Conservation (phyloP, 176 grass and related monocot species). For the Zea mays region DNA sequence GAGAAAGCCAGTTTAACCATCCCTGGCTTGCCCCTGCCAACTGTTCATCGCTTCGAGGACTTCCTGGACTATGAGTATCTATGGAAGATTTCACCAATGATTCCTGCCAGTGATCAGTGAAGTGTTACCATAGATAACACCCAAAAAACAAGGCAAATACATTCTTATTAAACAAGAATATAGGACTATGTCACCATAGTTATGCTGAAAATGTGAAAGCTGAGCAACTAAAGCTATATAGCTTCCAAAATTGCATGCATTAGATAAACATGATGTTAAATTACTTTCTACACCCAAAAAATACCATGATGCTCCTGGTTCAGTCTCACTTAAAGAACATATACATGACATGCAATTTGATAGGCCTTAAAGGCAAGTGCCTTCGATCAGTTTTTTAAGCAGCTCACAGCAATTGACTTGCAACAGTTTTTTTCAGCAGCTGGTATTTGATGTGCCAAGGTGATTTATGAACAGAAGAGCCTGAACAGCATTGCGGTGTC, state of each 20-base stretch:
- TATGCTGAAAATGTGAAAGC: slow-evolving; percentile 23
- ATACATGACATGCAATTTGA: neutral
- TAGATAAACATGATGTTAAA: neutral
- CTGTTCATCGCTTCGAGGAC: slow-evolving; percentile 58
- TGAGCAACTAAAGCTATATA: slow-evolving; percentile 9
- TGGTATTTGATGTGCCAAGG: neutral
- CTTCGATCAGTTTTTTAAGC: neutral
- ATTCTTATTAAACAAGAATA: slow-evolving; percentile 29
- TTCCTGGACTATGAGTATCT: slow-evolving; percentile 56
- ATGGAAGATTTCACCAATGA: slow-evolving; percentile 54
- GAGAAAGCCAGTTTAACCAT: slow-evolving; percentile 98
- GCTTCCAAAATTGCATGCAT: neutral
- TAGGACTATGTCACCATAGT: slow-evolving; percentile 8
- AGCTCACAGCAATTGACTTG: slow-evolving; percentile 15
- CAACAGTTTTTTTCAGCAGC: neutral
- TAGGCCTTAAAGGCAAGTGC: slow-evolving; percentile 6
- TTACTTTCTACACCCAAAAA: neutral
- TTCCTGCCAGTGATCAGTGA: slow-evolving; percentile 57
- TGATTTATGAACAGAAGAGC: neutral
- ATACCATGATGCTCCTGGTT: neutral
- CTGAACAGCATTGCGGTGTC: neutral
- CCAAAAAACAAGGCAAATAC: neutral
- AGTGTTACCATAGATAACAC: slow-evolving; percentile 26
- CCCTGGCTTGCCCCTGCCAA: slow-evolving; percentile 51
- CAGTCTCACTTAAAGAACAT: slow-evolving; percentile 17